Evolutionary conservation across 208 protist genomes (phyloP).

Genomic region (Wallacemonas sp.): DNA sequence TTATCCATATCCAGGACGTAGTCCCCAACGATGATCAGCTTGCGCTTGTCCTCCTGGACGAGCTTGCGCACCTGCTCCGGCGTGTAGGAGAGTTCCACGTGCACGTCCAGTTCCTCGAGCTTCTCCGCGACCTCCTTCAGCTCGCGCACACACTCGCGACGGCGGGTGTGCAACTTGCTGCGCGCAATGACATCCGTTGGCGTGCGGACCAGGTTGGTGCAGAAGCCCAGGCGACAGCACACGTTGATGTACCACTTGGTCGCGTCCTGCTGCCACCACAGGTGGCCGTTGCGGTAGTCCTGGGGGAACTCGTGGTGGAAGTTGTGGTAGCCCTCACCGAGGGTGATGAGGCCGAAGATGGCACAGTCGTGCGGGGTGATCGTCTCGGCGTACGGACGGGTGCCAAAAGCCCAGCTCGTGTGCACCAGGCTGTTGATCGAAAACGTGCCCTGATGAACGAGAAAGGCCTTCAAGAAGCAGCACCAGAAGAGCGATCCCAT

Average conservation of each 20-base stretch:
- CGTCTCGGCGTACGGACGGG: conserved; percentile 34
- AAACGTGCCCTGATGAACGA: conserved; percentile 66
- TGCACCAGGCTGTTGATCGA: conserved; percentile 74
- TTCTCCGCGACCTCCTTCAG: conserved; percentile 15
- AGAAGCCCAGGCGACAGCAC: conserved; percentile 26
- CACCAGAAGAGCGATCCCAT: conserved; percentile 46
- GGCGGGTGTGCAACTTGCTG: conserved; percentile 17
- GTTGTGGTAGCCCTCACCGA: conserved; percentile 79
- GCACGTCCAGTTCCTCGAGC: conserved; percentile 18
- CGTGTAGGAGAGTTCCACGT: conserved; percentile 19
- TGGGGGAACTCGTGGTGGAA: conserved; percentile 79
- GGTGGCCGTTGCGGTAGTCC: conserved; percentile 62
- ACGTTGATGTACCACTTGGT: conserved; percentile 59
- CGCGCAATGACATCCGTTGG: conserved; percentile 29
- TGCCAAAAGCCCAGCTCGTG: conserved; percentile 26
- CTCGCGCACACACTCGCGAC: conserved; percentile 14
- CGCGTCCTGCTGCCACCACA: conserved; percentile 62
- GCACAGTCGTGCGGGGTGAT: conserved; percentile 46
- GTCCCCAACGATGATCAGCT: conserved; percentile 37
- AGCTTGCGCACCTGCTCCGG: conserved; percentile 26
- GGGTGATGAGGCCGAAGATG: conserved; percentile 40
- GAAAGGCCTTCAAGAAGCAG: conserved; percentile 33
- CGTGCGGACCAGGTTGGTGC: conserved; percentile 33
- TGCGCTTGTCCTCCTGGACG: conserved; percentile 18
- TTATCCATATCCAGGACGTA: conserved; percentile 39